phyloP scores from a whole-genome alignment of 1,284 basidiomycete species.

The Pholiota adiposa region DNA sequence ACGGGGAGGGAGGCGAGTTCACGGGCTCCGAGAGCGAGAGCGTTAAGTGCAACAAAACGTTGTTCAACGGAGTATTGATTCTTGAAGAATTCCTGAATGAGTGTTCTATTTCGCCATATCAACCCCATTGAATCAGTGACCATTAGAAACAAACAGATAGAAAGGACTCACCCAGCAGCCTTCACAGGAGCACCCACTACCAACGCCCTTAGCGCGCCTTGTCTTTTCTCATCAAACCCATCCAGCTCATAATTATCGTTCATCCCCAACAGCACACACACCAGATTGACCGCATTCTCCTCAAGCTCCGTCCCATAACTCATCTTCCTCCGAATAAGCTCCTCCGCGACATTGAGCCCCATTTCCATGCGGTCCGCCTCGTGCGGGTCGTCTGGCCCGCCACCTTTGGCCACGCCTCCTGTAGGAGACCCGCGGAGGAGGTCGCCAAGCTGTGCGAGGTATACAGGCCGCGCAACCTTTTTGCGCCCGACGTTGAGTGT shows the following conservation, averaged over 20 bases:
- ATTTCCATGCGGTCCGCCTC: conserved; percentile 81
- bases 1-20: conserved; percentile 79
- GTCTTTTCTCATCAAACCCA: conserved; percentile 79
- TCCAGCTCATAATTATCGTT: conserved; percentile 86
- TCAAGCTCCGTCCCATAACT: conserved; percentile 86
- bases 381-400: conserved; percentile 54
- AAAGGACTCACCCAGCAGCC: conserved; percentile 71
- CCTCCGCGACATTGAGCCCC: conserved; percentile 78
- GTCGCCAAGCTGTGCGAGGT: conserved; percentile 79
- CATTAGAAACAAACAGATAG: conserved; percentile 11
- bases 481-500: conserved; percentile 68
- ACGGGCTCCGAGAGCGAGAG: conserved; percentile 83
- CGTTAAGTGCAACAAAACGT: conserved; percentile 83
- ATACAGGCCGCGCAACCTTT: conserved; percentile 78
- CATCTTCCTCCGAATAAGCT: conserved; percentile 80
- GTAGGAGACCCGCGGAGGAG: conserved; percentile 59
- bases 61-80: conserved; percentile 90
- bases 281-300: conserved; percentile 88
- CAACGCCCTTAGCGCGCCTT: conserved; percentile 78
- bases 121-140: no score
- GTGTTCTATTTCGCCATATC: conserved; percentile 50
- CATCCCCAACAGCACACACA: conserved; percentile 73
- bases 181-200: conserved; percentile 78
- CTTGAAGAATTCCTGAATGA: conserved; percentile 94
- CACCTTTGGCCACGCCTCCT: conserved; percentile 25